These are phyloP conservation scores for Plicaturopsis crispa DNA, from an alignment of 768 basidiomycete genomes.

Conservation along the genomic window DNA sequence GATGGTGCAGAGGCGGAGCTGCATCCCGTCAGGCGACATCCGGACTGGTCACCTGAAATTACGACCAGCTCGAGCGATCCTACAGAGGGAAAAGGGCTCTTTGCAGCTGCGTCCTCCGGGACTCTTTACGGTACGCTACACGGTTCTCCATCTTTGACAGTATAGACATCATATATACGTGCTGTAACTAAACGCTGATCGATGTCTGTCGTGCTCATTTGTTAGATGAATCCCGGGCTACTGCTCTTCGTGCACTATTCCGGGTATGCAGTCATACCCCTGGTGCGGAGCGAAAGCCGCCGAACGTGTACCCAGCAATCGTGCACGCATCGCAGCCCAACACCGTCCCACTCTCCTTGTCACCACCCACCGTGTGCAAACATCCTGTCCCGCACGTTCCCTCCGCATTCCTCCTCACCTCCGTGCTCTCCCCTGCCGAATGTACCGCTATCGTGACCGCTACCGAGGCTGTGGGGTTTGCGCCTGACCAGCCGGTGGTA, in stretches of 20 bases:
- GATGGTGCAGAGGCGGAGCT: too few species aligned
- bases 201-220: too few species aligned
- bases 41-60: not conserved
- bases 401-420: slow-evolving; percentile 39
- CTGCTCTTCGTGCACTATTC: not conserved
- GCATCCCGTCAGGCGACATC: not conserved
- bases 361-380: slow-evolving; percentile 7
- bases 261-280: slow-evolving; percentile 19
- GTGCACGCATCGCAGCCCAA: slow-evolving; percentile 35
- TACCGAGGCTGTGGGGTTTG: slow-evolving; percentile 38
- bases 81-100: not conserved
- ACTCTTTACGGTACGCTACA: not conserved
- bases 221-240: not conserved
- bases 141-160: not conserved
- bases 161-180: not conserved
- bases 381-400: slow-evolving; percentile 37
- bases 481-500: slow-evolving; percentile 43
- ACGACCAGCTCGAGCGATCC: too few species aligned
- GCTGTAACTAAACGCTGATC: not conserved
- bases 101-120: not conserved
- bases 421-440: slow-evolving; percentile 36
- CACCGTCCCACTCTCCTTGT: slow-evolving; percentile 23
- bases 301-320: slow-evolving; percentile 43
- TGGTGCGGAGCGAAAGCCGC: slow-evolving; percentile 41
- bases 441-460: slow-evolving; percentile 36